Evolutionary conservation across 371 early-diverging fungal species (phyloP).

Genomic region (Blastocladiella emersonii): DNA sequence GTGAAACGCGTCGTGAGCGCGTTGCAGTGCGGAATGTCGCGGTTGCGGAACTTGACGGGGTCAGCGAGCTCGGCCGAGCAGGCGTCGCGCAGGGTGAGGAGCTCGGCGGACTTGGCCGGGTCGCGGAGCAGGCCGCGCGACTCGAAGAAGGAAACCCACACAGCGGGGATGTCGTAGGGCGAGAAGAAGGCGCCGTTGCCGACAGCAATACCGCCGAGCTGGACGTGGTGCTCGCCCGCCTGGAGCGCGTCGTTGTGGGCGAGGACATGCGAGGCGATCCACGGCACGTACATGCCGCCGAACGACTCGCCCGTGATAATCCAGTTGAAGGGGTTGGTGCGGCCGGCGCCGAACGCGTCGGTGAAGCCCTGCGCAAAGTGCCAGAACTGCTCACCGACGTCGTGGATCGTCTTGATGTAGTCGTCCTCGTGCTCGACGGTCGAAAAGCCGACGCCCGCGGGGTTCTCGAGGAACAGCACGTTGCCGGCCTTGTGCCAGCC

Average conservation of each 20-base stretch:
- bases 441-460: background rate
- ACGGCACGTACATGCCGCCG: slow-evolving; percentile 8
- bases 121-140: background rate
- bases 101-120: background rate
- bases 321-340: background rate
- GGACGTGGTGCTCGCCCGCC: slow-evolving; percentile 1
- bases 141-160: background rate
- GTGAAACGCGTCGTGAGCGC: background rate
- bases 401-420: background rate
- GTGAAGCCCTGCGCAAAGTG: background rate
- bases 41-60: background rate
- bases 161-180: background rate
- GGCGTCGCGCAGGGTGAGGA: background rate
- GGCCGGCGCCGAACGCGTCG: background rate
- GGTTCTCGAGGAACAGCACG: slow-evolving; percentile 1
- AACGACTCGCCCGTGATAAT: background rate
- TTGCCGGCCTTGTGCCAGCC: slow-evolving; percentile 3
- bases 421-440: background rate
- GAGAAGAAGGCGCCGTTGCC: slow-evolving; percentile 14
- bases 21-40: background rate
- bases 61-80: background rate
- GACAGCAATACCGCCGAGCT: slow-evolving; percentile 18
- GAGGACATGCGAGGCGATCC: background rate
- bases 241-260: background rate
- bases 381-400: background rate